phyloP scores from a whole-genome alignment of 116 monocot species.

The Thalassia testudinum region DNA sequence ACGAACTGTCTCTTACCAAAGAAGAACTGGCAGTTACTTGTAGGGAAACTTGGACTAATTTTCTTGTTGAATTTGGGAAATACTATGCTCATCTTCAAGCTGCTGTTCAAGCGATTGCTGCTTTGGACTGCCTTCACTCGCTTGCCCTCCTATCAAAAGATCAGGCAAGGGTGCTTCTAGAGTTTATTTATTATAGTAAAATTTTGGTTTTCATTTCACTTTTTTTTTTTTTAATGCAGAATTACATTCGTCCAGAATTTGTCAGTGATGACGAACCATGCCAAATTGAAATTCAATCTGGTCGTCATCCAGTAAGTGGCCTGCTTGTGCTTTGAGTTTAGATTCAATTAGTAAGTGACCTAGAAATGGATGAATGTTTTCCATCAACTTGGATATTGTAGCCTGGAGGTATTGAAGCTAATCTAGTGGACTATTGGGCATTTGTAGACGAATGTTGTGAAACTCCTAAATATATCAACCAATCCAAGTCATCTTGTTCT shows the following conservation, averaged over 20 bases:
- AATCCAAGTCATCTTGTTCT: not conserved
- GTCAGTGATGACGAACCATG: conserved; percentile 61
- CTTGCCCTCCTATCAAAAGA: conserved; percentile 82
- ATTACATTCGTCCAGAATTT: conserved; percentile 86
- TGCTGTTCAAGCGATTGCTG: conserved; percentile 77
- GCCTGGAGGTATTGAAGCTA: too few species aligned
- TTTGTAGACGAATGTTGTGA: too few species aligned
- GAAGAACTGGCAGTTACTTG: conserved; percentile 71
- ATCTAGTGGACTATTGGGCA: too few species aligned
- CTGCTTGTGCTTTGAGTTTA: too few species aligned
- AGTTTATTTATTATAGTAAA: not conserved
- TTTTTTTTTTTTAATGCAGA: conserved; percentile 22
- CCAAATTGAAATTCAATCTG: conserved; percentile 56
- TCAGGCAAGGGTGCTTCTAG: conserved; percentile 26
- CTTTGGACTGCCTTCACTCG: conserved; percentile 86
- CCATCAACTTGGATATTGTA: too few species aligned
- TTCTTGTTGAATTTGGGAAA: conserved; percentile 47
- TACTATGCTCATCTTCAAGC: conserved; percentile 88
- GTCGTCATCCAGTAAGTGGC: conserved; percentile 55
- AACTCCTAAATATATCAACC: too few species aligned
- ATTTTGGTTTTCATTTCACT: not conserved
- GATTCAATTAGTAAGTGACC: too few species aligned
- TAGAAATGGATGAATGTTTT: too few species aligned
- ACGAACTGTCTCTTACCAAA: conserved; percentile 54
- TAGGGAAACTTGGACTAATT: conserved; percentile 54